Evolutionary conservation across 805 yeast species (phyloP).

Genomic region (Candida oleophila): DNA sequence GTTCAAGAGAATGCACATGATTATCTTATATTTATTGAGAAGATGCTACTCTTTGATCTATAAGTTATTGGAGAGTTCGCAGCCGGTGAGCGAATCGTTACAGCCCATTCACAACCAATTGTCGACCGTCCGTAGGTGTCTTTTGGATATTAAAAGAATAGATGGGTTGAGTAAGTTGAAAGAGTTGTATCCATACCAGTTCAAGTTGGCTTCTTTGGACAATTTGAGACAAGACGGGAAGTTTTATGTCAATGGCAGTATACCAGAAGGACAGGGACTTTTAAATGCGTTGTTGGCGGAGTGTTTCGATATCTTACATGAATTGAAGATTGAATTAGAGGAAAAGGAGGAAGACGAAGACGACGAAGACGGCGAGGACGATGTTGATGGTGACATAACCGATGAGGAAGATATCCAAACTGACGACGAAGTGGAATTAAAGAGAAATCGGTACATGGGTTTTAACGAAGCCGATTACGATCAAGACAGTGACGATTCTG

Average conservation of each 20-base stretch:
- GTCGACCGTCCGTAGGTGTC: constrained; percentile 85
- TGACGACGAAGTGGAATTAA: constrained; percentile 46
- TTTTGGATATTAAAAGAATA: constrained; percentile 85
- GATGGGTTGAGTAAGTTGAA: constrained; percentile 87
- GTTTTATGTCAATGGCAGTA: constrained; percentile 80
- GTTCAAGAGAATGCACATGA: constrained; percentile 37
- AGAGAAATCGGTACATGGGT: constrained; percentile 42
- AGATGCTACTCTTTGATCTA: constrained; percentile 90
- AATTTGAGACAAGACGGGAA: constrained; percentile 87
- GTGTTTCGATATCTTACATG: constrained; percentile 91
- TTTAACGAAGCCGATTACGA: constrained; percentile 48
- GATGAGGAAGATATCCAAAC: constrained; percentile 31
- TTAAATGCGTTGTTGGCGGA: constrained; percentile 86
- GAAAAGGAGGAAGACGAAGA: constrained; percentile 47
- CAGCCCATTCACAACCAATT: constrained; percentile 93
- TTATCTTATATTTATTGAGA: constrained; percentile 74
- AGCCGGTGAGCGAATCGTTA: constrained; percentile 92
- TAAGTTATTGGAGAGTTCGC: constrained; percentile 84
- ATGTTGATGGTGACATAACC: constrained; percentile 17
- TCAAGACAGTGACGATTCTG: constrained; percentile 33
- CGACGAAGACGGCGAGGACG: constrained; percentile 9
- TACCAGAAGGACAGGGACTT: constrained; percentile 99
- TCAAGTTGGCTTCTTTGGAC: constrained; percentile 89
- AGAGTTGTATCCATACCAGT: constrained; percentile 93
- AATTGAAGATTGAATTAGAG: constrained; percentile 81